Evolutionary conservation across 2,329 filamentous ascomycete genomes (phyloP).

Genomic region (Arachnomyces sp.): DNA sequence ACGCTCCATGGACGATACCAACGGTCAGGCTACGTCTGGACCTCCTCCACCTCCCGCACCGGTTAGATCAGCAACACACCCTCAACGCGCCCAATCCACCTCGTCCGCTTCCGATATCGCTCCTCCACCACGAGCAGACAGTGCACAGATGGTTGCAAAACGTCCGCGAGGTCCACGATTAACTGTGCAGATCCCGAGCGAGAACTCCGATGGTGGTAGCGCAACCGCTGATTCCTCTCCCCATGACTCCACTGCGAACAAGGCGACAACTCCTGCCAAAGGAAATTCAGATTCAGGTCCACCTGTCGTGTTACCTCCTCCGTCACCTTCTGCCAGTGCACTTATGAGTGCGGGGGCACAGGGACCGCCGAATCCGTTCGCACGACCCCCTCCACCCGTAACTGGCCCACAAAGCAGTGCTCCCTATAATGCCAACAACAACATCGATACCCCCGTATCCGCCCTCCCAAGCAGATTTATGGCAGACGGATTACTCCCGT

Average conservation of each 20-base stretch:
- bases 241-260: slow-evolving; percentile 53
- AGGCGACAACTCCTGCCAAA: slow-evolving; percentile 52
- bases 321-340: slow-evolving; percentile 79
- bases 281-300: slow-evolving; percentile 49
- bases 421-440: slow-evolving; percentile 34
- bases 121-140: slow-evolving; percentile 72
- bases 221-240: slow-evolving; percentile 64
- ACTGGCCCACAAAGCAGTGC: slow-evolving; percentile 31
- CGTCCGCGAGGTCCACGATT: slow-evolving; percentile 77
- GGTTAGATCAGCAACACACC: slow-evolving; percentile 44
- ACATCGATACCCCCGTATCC: slow-evolving; percentile 74
- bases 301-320: slow-evolving; percentile 77
- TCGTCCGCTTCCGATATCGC: slow-evolving; percentile 63
- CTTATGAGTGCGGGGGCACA: slow-evolving; percentile 84
- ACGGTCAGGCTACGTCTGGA: slow-evolving; percentile 47
- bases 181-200: slow-evolving; percentile 91
- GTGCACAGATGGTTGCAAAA: slow-evolving; percentile 58
- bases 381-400: slow-evolving; percentile 69
- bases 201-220: slow-evolving; percentile 67
- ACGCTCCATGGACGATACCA: slow-evolving; percentile 57
- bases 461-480: slow-evolving; percentile 88
- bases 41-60: slow-evolving; percentile 50
- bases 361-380: slow-evolving; percentile 92
- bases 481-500: slow-evolving; percentile 77
- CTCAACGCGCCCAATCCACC: slow-evolving; percentile 44